Conservation (phyloP, 306 rosid species). For the Inga oerstediana region DNA sequence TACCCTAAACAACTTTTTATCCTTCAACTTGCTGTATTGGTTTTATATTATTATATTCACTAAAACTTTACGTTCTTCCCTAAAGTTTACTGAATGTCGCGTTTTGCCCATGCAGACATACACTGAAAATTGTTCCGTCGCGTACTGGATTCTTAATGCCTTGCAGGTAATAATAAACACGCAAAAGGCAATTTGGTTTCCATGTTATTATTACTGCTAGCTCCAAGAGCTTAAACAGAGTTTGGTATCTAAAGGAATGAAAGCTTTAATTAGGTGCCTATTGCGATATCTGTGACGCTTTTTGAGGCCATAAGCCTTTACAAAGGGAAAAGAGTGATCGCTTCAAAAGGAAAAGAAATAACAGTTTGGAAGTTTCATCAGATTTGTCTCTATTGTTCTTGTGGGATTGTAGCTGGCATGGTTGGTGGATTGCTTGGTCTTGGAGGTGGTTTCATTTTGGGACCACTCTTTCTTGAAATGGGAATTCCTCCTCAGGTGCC, state of each 20-base stretch:
- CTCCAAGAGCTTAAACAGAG: slow-evolving; percentile 23
- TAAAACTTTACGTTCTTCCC: not conserved
- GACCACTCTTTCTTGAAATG: slow-evolving; percentile 80
- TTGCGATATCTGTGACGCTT: slow-evolving; percentile 66
- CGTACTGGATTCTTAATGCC: slow-evolving; percentile 72
- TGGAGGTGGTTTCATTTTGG: slow-evolving; percentile 84
- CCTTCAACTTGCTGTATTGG: not conserved
- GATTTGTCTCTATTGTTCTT: slow-evolving; percentile 56
- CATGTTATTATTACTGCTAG: not conserved
- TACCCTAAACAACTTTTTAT: slow-evolving; percentile 10
- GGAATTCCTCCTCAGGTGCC: slow-evolving; percentile 87
- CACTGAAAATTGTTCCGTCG: slow-evolving; percentile 64
- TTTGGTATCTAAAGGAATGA: slow-evolving; percentile 2
- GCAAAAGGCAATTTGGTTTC: no score
- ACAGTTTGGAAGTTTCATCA: slow-evolving; percentile 74
- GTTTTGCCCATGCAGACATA: slow-evolving; percentile 62
- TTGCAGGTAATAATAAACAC: slow-evolving; percentile 56
- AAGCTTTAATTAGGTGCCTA: slow-evolving; percentile 53
- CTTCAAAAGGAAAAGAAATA: slow-evolving; percentile 78
- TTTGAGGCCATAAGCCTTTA: slow-evolving; percentile 67
- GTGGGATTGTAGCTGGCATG: slow-evolving; percentile 77
- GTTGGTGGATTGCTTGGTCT: slow-evolving; percentile 83
- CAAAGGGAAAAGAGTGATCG: slow-evolving; percentile 74
- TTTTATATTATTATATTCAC: not conserved
- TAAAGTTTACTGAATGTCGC: slow-evolving; percentile 6